A percentile compares a stretch with the other conserved stretches of the same genome.
These are phyloP conservation scores for Exutisphaerella laricina DNA, from an alignment of 2,329 filamentous ascomycete genomes.

Conservation along the genomic window DNA sequence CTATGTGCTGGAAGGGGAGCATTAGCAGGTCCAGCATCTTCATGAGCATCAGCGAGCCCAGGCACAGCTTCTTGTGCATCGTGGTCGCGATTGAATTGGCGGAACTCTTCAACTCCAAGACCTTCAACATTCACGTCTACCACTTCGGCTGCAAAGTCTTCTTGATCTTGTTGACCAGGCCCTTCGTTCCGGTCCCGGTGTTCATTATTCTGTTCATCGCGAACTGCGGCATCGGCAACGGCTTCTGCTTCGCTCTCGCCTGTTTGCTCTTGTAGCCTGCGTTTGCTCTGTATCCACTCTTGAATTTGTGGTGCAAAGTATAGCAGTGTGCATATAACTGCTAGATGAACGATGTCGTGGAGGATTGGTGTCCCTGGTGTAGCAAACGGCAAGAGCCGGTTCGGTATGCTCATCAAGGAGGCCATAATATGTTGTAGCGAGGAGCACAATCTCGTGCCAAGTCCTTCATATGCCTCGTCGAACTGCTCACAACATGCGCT, in stretches of 20 bases:
- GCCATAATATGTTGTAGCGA: conserved; percentile 19
- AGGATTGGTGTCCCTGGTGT: conserved; percentile 42
- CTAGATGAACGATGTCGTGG: conserved; percentile 45
- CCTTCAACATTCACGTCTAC: neutral
- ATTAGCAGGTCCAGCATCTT: conserved; percentile 34
- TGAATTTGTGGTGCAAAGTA: conserved; percentile 46
- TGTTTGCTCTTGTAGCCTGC: neutral
- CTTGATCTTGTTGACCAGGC: neutral
- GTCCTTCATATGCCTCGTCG: neutral
- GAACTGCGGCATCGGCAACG: conserved; percentile 2
- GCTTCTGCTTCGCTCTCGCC: conserved; percentile 1
- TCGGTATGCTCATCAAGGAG: conserved; percentile 29
- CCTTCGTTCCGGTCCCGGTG: neutral
- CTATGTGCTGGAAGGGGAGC: conserved; percentile 15
- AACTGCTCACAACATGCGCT: too few relatives aligned
- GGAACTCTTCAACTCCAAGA: conserved; percentile 3
- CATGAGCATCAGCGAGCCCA: too few relatives aligned
- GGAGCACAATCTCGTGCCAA: neutral
- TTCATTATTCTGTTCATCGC: conserved; percentile 2
- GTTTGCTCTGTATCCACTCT: conserved; percentile 28
- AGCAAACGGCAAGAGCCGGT: conserved; percentile 45
- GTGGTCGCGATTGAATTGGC: conserved; percentile 6
- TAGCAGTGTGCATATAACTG: conserved; percentile 39
- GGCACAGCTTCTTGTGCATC: conserved; percentile 3
- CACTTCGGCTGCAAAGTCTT: conserved; percentile 3